Evolutionary conservation across 495 filamentous ascomycete genomes (phyloP), one percentile per base, ranked within the genome.

Genomic region (Daldinia concentrica): DNA sequence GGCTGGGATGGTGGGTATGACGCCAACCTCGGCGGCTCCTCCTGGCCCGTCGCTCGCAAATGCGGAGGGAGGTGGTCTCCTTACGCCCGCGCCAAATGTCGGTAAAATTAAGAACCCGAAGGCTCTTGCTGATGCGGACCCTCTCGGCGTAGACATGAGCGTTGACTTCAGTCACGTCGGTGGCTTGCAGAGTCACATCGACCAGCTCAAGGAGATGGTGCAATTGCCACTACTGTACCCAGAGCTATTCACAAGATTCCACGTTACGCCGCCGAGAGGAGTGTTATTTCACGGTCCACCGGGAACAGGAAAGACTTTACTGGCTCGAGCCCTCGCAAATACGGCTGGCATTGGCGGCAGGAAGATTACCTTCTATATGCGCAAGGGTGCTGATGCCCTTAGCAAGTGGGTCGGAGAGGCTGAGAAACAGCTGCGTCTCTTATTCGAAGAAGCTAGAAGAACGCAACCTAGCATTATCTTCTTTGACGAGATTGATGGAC

Each of bases 371-470:
- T 99, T 99, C 72, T 99, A 98, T 81, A 99, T 99, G 95, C 89
- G 95, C 41, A 99, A 99, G 78, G 95, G 96, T 62, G 96, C 94
- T 36, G 95, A 99, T 85, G 93, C 93, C 51, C 83, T 98, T 48
- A 97, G 93, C 80, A 99, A 99, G 82, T 99, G 95, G 95, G 96
- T 98, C 63, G 95, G 95, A 76, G 95, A 99, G 81, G 96, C 96
- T 14, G 95, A 99, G 79, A 89, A 94, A 74, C 95, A 98, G 77
- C 86, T 99, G 19, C 89, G 95, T 27, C 80, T 98, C 62, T 85
- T 99, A 3, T 99, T 99, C 72, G 95, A 99, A 72, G 96, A 99
- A 80, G 95, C 95, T 14, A 87, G 93, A 70, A 94, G 92, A 76
- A 98, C 89, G 8, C 96, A 98, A 76, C 95, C 95, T 0, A 97